phyloP scores from a whole-genome alignment of 176 grass and related monocot species.

The Microstegium vimineum region DNA sequence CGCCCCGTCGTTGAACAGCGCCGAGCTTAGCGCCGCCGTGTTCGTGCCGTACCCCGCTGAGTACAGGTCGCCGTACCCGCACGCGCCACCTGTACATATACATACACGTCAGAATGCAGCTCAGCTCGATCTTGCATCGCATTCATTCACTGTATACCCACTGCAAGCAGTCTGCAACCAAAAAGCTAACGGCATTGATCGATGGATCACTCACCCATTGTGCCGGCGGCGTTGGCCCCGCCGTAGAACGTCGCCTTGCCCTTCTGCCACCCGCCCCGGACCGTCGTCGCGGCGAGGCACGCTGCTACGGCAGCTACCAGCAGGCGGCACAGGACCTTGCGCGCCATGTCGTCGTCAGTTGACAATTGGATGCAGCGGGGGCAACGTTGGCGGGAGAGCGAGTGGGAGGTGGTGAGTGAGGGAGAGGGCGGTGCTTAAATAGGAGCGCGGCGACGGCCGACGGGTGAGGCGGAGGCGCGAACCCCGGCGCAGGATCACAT shows the following conservation, averaged over 20 bases:
- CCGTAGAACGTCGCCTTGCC: conserved; percentile 66
- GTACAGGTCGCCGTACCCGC: conserved; percentile 81
- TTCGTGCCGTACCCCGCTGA: conserved; percentile 67
- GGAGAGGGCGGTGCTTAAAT: conserved; percentile 39
- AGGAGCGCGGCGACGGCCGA: conserved; percentile 10
- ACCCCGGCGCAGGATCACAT: conserved; percentile 29
- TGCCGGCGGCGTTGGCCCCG: conserved; percentile 59
- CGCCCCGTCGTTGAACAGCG: conserved; percentile 58
- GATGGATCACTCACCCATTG: conserved; percentile 49
- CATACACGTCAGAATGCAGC: neutral
- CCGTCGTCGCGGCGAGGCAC: conserved; percentile 17
- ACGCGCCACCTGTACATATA: conserved; percentile 54
- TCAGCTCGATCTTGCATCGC: neutral
- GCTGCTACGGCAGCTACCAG: neutral
- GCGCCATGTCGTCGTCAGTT: conserved; percentile 20
- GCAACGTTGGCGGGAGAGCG: neutral
- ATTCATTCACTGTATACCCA: no score
- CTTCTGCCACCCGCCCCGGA: neutral
- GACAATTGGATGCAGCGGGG: neutral
- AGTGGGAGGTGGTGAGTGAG: neutral
- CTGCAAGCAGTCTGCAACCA: neutral
- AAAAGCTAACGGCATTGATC: neutral
- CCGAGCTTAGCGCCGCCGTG: conserved; percentile 70
- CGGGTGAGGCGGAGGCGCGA: neutral
- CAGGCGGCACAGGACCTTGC: neutral